phyloP scores from a whole-genome alignment of 2,329 filamentous ascomycete genomes.

The Epicoccum sorghinum region DNA sequence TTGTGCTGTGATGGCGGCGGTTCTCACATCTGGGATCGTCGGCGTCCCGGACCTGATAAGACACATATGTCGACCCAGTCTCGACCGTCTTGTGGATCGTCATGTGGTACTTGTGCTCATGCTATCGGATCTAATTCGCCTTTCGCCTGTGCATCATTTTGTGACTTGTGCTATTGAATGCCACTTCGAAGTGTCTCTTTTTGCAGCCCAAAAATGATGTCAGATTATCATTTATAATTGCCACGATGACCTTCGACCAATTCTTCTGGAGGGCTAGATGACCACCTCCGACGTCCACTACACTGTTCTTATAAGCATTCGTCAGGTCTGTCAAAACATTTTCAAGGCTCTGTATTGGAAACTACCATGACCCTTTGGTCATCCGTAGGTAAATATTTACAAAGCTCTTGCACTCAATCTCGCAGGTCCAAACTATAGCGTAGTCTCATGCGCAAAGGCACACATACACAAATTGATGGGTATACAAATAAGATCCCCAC shows the following conservation, averaged over 20 bases:
- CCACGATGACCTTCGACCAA: too few relatives aligned
- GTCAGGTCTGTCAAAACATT: too few relatives aligned
- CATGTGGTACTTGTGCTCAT: background rate
- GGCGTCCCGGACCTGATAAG: background rate
- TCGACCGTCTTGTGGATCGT: background rate
- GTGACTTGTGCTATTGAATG: too few relatives aligned
- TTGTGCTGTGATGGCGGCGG: too few relatives aligned
- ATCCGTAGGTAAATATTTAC: slow-evolving; percentile 10
- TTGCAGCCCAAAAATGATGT: too few relatives aligned
- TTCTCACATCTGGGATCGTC: too few relatives aligned
- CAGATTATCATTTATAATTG: too few relatives aligned
- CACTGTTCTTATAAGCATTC: too few relatives aligned
- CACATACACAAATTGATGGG: slow-evolving; percentile 35
- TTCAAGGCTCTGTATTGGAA: slow-evolving; percentile 12
- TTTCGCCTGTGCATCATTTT: background rate
- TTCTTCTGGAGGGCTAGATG: too few relatives aligned
- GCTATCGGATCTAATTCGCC: background rate
- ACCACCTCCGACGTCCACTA: too few relatives aligned
- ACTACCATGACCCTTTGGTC: slow-evolving; percentile 7
- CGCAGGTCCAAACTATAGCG: slow-evolving; percentile 10
- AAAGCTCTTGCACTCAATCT: background rate
- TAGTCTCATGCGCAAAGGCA: slow-evolving; percentile 20
- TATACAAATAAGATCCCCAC: slow-evolving; percentile 42
- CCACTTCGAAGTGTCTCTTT: too few relatives aligned
- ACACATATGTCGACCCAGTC: background rate